Percentiles rank a stretch among this genome's conserved stretches.
These are phyloP conservation scores for Brasenia schreberi DNA, from an alignment of 164 flowering plant genomes.

Conservation along the genomic window DNA sequence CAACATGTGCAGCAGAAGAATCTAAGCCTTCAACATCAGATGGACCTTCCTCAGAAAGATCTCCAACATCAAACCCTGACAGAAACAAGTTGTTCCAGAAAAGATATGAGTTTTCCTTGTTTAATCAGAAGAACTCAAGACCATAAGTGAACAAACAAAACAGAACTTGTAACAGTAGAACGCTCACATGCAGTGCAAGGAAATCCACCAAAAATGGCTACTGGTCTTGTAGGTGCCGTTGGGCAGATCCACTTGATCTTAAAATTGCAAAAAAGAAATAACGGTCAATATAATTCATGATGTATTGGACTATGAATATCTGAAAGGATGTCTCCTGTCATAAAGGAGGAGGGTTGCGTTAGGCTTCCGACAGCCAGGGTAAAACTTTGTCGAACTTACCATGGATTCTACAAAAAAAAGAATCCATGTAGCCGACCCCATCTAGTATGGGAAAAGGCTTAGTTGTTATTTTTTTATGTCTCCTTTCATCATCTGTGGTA, in stretches of 20 bases:
- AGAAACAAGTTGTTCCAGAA: not conserved
- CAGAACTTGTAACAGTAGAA: not conserved
- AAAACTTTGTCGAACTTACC: too few species aligned
- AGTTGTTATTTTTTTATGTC: not conserved
- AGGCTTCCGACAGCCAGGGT: too few species aligned
- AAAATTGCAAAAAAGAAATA: conserved; percentile 1
- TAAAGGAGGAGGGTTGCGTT: too few species aligned
- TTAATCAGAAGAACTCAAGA: not conserved
- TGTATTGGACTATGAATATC: not conserved
- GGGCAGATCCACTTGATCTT: conserved; percentile 65
- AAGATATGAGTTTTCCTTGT: not conserved
- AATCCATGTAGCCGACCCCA: too few species aligned
- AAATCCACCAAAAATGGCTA: conserved; percentile 48
- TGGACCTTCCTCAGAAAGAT: conserved; percentile 79
- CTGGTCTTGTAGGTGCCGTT: conserved; percentile 52
- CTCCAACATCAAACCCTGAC: conserved; percentile 88
- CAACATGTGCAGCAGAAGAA: conserved; percentile 92
- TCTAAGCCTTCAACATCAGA: conserved; percentile 91
- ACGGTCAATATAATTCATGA: not conserved
- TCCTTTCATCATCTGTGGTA: not conserved
- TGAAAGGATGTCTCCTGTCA: not conserved
- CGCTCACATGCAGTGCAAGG: conserved; percentile 65
- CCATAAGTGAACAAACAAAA: not conserved
- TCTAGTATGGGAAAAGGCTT: too few species aligned
- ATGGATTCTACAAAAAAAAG: too few species aligned